phyloP scores from a whole-genome alignment of 2,329 filamentous ascomycete species.

The Aspergillus costaricaensis region DNA sequence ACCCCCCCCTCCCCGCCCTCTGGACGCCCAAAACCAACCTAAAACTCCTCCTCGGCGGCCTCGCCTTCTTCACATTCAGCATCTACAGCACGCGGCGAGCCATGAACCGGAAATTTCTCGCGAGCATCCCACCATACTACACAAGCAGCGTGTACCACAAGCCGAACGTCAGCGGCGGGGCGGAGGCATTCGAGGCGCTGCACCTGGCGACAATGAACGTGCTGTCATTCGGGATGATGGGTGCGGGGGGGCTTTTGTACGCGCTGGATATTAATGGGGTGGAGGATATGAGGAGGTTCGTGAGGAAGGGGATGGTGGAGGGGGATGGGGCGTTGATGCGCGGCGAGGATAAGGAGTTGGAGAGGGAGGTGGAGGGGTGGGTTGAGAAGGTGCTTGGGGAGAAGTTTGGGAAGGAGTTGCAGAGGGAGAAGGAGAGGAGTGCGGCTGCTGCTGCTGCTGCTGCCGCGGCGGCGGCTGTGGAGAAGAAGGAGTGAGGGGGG shows the following conservation, averaged over 20 bases:
- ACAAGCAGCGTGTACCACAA: constrained; percentile 48
- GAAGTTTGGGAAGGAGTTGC: constrained; percentile 49
- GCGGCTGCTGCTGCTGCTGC: not conserved
- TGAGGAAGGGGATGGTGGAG: constrained; percentile 61
- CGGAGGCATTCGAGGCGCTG: constrained; percentile 80
- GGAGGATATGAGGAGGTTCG: constrained; percentile 64
- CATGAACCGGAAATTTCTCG: constrained; percentile 60
- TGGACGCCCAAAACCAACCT: constrained; percentile 30
- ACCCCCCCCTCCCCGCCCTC: constrained; percentile 17
- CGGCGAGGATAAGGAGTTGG: constrained; percentile 36
- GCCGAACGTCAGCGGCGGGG: constrained; percentile 59
- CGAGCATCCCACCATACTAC: constrained; percentile 71
- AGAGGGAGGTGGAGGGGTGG: constrained; percentile 58
- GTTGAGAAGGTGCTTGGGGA: constrained; percentile 48
- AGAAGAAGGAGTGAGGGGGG: constrained; percentile 3
- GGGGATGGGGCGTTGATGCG: constrained; percentile 48
- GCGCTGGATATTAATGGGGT: constrained; percentile 73
- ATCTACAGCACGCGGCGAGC: constrained; percentile 71
- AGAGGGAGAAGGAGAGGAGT: constrained; percentile 28
- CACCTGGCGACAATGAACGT: constrained; percentile 87
- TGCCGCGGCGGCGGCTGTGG: not conserved
- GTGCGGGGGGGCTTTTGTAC: constrained; percentile 72
- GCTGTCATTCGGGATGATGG: constrained; percentile 71
- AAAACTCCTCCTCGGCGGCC: constrained; percentile 70
- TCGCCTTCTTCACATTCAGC: constrained; percentile 73